These are phyloP conservation scores for Aspergillus sp. DNA, from an alignment of 2,329 filamentous ascomycete genomes.

Conservation along the genomic window DNA sequence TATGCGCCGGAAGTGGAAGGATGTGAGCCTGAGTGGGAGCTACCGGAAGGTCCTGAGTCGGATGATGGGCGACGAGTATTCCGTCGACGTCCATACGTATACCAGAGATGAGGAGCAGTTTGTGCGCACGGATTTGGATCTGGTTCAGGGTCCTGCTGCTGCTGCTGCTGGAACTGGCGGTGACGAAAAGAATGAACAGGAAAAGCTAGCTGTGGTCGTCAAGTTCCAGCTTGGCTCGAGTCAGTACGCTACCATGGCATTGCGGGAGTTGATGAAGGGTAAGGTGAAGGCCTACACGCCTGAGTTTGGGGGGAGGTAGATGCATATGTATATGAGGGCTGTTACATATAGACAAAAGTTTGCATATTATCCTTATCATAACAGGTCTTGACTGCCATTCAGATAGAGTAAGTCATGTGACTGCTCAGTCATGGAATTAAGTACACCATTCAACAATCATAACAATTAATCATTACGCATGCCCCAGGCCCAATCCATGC, in stretches of 20 bases:
- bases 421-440: no score
- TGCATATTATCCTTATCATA: neutral
- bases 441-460: no score
- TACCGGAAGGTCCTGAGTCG: conserved; percentile 78
- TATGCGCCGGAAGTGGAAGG: conserved; percentile 79
- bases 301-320: conserved; percentile 47
- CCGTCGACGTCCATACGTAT: conserved; percentile 64
- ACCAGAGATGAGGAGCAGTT: conserved; percentile 63
- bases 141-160: no score
- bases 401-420: no score
- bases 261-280: conserved; percentile 69
- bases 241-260: conserved; percentile 76
- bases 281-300: conserved; percentile 55
- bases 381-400: neutral
- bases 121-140: conserved; percentile 75
- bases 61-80: conserved; percentile 52
- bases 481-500: neutral
- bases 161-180: neutral
- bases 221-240: conserved; percentile 70
- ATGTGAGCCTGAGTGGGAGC: conserved; percentile 78
- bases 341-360: conserved; percentile 1
- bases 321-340: conserved; percentile 16
- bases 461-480: no score
- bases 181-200: neutral
- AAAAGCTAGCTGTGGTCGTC: conserved; percentile 59